A percentile compares a stretch with the other conserved stretches of the same genome.
phyloP scores from a whole-genome alignment of 2,329 filamentous ascomycete species.

The Fusarium devonianum region DNA sequence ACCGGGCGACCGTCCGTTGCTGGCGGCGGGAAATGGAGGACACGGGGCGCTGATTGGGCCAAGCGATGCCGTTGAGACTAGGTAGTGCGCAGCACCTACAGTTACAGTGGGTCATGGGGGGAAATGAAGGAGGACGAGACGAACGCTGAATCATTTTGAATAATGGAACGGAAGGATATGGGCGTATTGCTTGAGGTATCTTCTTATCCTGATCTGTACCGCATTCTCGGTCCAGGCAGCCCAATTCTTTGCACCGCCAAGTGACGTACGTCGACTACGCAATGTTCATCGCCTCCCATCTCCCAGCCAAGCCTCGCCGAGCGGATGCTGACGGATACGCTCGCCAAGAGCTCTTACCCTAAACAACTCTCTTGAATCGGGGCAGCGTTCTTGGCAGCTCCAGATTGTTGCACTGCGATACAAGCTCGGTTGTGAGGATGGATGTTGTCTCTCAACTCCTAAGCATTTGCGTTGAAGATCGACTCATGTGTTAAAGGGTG shows the following conservation, averaged over 20 bases:
- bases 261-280: constrained; percentile 34
- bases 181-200: not conserved
- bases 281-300: constrained; percentile 23
- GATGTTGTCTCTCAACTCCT: constrained; percentile 5
- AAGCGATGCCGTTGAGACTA: not conserved
- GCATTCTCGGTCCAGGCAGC: constrained; percentile 18
- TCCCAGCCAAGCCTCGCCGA: constrained; percentile 27
- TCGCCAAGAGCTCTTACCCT: constrained; percentile 13
- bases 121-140: too few species aligned
- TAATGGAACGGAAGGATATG: too few species aligned
- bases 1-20: constrained; percentile 24
- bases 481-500: not conserved
- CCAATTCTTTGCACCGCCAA: constrained; percentile 20
- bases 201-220: not conserved
- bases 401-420: constrained; percentile 1
- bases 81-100: not conserved
- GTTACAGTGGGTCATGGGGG: not conserved
- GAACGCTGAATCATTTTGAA: too few species aligned
- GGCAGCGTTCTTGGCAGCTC: constrained; percentile 5
- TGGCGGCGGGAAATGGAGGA: constrained; percentile 10
- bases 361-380: not conserved
- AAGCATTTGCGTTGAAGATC: not conserved
- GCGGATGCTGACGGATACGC: constrained; percentile 16
- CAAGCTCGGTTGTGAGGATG: not conserved
- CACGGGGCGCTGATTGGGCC: constrained; percentile 13